phyloP scores from a whole-genome alignment of 73 alveolate species.

The Paramecium sonneborni region DNA sequence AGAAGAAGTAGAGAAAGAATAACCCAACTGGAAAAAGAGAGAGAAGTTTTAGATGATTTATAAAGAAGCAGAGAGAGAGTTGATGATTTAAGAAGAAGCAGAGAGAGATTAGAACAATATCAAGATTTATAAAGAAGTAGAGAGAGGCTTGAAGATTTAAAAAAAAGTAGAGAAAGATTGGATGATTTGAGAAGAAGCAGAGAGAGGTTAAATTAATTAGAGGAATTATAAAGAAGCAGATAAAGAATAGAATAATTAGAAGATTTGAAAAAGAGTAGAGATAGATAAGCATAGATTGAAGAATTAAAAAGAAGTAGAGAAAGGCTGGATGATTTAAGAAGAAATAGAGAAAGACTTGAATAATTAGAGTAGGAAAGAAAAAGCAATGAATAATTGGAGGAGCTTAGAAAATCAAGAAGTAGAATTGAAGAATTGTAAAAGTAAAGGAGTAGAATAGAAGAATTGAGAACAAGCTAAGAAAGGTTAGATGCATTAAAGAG shows the following conservation, averaged over 20 bases:
- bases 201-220: conserved; percentile 10
- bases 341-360: conserved; percentile 5
- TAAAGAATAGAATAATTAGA: conserved; percentile 3
- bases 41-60: neutral
- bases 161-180: neutral
- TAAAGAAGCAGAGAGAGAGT: neutral
- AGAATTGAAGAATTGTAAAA: conserved; percentile 9
- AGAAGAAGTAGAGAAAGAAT: conserved; percentile 25
- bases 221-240: conserved; percentile 4
- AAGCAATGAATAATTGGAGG: neutral
- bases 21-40: neutral
- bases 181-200: neutral
- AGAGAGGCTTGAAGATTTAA: neutral
- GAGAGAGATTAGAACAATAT: conserved; percentile 8
- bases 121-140: neutral
- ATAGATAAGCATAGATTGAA: neutral
- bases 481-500: conserved; percentile 15
- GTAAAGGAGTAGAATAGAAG: neutral
- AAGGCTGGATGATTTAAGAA: neutral
- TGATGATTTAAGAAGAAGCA: conserved; percentile 12
- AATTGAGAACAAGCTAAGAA: conserved; percentile 11
- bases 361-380: neutral
- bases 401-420: neutral
- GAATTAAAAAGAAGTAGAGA: conserved; percentile 24
- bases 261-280: neutral